phyloP scores from a whole-genome alignment of 148 eudicot species.

The Cornus florida region DNA sequence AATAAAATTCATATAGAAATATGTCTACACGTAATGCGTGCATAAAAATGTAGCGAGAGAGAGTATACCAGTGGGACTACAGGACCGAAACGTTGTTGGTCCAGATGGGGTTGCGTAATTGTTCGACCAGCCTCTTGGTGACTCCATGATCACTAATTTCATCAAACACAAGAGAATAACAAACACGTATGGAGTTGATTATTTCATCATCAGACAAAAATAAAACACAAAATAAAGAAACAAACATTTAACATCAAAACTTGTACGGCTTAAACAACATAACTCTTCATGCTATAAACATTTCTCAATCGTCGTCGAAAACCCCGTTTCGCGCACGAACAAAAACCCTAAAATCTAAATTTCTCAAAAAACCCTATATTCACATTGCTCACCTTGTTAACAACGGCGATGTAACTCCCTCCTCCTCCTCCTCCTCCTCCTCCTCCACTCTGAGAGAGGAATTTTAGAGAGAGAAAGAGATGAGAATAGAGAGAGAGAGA shows the following conservation, averaged over 20 bases:
- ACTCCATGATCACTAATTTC: slow-evolving; percentile 19
- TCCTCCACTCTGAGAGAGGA: not conserved
- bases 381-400: slow-evolving; percentile 3
- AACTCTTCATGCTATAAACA: not conserved
- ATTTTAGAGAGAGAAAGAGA: slow-evolving; percentile 2
- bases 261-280: too few relatives aligned
- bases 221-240: too few relatives aligned
- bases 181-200: not conserved
- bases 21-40: too few relatives aligned
- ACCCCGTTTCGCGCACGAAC: not conserved
- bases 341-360: not conserved
- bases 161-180: not conserved
- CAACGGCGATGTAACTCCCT: not conserved
- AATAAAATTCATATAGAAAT: too few relatives aligned
- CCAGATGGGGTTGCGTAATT: not conserved
- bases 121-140: not conserved
- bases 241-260: too few relatives aligned
- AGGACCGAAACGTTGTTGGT: not conserved
- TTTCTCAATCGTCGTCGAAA: not conserved
- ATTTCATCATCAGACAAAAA: too few relatives aligned
- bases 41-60: not conserved
- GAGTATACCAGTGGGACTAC: slow-evolving; percentile 13
- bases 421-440: too few relatives aligned
- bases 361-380: not conserved
- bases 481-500: not conserved